Base-by-base conservation (phyloP, 2,329 filamentous ascomycete genomes). In the Hymenoscyphus fructigenus region DNA sequence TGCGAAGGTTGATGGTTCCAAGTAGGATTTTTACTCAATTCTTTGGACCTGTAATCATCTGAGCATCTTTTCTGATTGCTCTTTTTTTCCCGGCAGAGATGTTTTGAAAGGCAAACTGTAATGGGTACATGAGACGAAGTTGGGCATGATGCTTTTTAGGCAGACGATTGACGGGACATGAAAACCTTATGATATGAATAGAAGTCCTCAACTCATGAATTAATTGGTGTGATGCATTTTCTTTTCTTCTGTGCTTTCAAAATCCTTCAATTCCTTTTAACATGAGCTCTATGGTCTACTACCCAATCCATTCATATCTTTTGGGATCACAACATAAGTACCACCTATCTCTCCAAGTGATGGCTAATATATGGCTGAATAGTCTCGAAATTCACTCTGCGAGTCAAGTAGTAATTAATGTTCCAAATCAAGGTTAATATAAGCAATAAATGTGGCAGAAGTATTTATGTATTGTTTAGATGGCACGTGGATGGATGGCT, bases 1-100 rank as follows among this genome's bases (percentile, higher is more conserved):
- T 76, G 84, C 90, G 81, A 91, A 91, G 85, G 88, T 90, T 71
- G 91, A 93, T 76, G 85, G 78, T 63, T 71, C 66, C 64, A 71
- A 76, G 73, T 75, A 75, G 71, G 72, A 64, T 58, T 70, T 14
- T 71, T 66, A 58, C 38, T 59, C 50, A 62, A 53, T 59, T 62
- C 55, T 57, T 60, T 29, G 28, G 60, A 68, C 60, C 65, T 65
- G 55, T 59, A 29, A 36, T 66, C 28, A 65, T 67, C 59, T 66
- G 67, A 56, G 62, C 66, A 67, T 62, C 65, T 60, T 67, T 69
- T 73, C 72, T 74, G 72, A 74, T 73, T 65, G 50, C 55, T 62
- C 38, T 59, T 68, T 63, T 50, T 71, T 68, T 65, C 67, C 70
- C 71, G 68, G 67, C 70, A 74, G 73, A 70, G 69, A 72, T 62